phyloP scores from a whole-genome alignment of 768 basidiomycete genomes.

The Suillus lakei region DNA sequence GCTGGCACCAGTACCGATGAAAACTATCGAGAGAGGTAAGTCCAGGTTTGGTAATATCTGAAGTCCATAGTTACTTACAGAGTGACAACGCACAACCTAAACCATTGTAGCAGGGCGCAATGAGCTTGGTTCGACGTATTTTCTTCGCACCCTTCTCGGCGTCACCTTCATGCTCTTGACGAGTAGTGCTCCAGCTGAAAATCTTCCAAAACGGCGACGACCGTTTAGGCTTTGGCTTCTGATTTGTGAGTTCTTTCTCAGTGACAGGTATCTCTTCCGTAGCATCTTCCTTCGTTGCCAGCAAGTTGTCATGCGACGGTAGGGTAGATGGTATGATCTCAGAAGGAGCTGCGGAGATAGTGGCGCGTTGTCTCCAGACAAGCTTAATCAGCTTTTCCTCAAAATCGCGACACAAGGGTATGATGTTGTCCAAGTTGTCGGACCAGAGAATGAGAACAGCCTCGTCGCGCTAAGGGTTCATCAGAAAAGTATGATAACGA shows the following conservation, averaged over 20 bases:
- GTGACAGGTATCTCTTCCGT: constrained; percentile 20
- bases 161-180: constrained; percentile 45
- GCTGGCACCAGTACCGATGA: constrained; percentile 64
- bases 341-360: constrained; percentile 40
- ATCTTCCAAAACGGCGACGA: constrained; percentile 24
- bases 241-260: constrained; percentile 10
- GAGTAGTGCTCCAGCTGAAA: constrained; percentile 53
- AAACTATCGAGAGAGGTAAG: constrained; percentile 49
- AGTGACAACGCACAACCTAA: constrained; percentile 65
- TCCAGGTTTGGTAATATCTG: constrained; percentile 3
- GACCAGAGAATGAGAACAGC: constrained; percentile 85
- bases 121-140: constrained; percentile 57
- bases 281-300: constrained; percentile 38
- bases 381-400: constrained; percentile 80
- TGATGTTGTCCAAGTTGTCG: constrained; percentile 79
- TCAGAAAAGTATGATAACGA: constrained; percentile 3
- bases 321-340: constrained; percentile 49
- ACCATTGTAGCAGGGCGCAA: constrained; percentile 78
- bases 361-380: constrained; percentile 66
- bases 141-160: constrained; percentile 52
- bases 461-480: constrained; percentile 68
- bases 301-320: constrained; percentile 59
- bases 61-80: constrained; percentile 49
- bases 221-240: neutral
- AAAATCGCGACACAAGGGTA: constrained; percentile 74